Base-by-base conservation (phyloP, 371 early-diverging fungal species). In the Lichtheimia corymbifera region DNA sequence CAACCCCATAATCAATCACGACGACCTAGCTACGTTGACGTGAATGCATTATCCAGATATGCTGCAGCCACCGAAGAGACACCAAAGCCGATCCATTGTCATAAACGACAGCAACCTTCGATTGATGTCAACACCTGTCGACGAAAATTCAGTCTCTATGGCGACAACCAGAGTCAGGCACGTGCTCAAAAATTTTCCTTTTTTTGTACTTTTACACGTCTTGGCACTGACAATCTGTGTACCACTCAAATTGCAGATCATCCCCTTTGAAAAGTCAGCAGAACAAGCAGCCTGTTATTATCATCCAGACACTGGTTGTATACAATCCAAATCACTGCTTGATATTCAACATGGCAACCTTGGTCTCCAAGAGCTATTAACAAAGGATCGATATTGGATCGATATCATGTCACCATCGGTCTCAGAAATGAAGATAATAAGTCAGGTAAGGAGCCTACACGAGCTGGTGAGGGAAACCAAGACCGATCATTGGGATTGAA, bases 321-420 rank as follows among this genome's bases (percentile, higher is more conserved):
- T 70, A 14, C 59, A 55, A n/a, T 67, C 67, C 1, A 27, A 53
- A 24, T 62, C 69, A 2, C 24, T 78, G 6, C 27, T 65, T 12
- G 65, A 65, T 6, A 43, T 78, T 9, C 67, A 63, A 9, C 27
- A 65, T 12, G 61, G 56, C 2, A 45, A 62, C 11, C 18, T 61
- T 41, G 67, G 74, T 0, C 52, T 86, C 2, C 73, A 77, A 11
- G 71, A 72, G 15, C 68, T 86, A 53, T 66, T 88, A 41, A 64
- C 76, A 20, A 77, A 81, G 45, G 84, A 83, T n/a, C 85, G 79
- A 59, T 94, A 92, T 68, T 95, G 97, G 97, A 74, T 96, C 14
- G 94, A 97, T 65, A 85, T 96, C n/a, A 79, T 86, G 13, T 80
- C 84, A 4, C 94, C 96, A 0, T 88, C 92, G 4, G 71, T 82